A percentile compares a stretch with the other conserved stretches of the same genome.
Evolutionary conservation across 495 filamentous ascomycete genomes (phyloP).

Genomic region (Aspergillus incahuasiensis): DNA sequence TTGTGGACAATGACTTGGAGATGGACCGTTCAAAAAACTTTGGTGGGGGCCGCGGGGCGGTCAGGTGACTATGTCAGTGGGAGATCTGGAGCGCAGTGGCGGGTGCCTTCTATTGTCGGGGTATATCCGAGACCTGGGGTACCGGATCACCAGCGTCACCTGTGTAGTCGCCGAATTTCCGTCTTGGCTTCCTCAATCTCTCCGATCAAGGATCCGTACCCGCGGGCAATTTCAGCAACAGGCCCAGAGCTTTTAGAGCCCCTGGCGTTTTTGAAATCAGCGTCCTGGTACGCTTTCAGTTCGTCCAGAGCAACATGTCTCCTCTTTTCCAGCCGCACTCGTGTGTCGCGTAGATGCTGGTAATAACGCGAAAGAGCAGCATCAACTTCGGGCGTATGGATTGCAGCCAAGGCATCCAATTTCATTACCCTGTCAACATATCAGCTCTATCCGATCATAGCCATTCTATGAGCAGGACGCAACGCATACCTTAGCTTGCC

Average conservation of each 20-base stretch:
- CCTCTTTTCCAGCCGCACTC: slow-evolving; percentile 43
- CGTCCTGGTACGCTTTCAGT: slow-evolving; percentile 50
- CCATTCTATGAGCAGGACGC: neutral
- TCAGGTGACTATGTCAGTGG: slow-evolving; percentile 32
- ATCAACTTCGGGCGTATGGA: slow-evolving; percentile 55
- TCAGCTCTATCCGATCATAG: neutral
- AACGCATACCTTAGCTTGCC: slow-evolving; percentile 48
- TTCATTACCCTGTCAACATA: slow-evolving; percentile 34
- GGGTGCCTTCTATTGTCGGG: too few species aligned
- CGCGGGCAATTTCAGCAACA: slow-evolving; percentile 57
- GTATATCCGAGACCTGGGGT: neutral
- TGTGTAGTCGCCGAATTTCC: slow-evolving; percentile 51
- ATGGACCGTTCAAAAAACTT: slow-evolving; percentile 22
- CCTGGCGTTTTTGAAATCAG: slow-evolving; percentile 19
- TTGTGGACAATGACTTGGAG: neutral
- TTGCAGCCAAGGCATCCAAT: slow-evolving; percentile 36
- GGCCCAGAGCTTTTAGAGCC: slow-evolving; percentile 32
- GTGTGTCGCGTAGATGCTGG: slow-evolving; percentile 48
- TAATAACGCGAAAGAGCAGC: slow-evolving; percentile 55
- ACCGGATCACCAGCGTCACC: slow-evolving; percentile 10
- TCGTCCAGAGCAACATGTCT: slow-evolving; percentile 41
- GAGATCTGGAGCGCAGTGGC: too few species aligned
- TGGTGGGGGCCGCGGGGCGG: slow-evolving; percentile 10
- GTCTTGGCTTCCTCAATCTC: slow-evolving; percentile 51
- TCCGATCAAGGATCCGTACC: slow-evolving; percentile 50